Evolutionary conservation across 768 basidiomycete species (phyloP), one percentile per base, ranked within the genome.

Genomic region (Amyloporia xantha): DNA sequence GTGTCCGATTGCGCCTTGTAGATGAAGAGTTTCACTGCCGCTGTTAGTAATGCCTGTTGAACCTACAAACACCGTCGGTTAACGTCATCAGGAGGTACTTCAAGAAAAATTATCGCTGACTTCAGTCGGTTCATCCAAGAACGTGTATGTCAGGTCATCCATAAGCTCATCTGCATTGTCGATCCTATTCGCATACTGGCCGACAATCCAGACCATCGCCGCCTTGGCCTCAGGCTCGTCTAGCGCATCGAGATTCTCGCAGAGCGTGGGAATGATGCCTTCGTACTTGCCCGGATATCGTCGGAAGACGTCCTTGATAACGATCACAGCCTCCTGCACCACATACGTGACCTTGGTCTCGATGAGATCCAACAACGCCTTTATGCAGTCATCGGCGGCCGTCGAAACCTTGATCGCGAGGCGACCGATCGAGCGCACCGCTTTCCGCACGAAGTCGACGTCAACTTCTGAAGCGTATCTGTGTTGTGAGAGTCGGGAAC

Each of bases 401-500:
- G 77, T 71, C 57, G 91, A 79, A 47, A 99, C 91, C 68, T 98
- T 98, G 77, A 98, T 98, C 13, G 96, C 94, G n/a, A 97, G 70
- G 19, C 95, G 85, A 6, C 96, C 96, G 54, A 99, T 95, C 2
- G 95, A 96, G 25, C 96, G 82, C 23, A 99, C 96, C 7, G 95
- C 89, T 68, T 97, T 98, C 39, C 96, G 84, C 26, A 97, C 94
- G 62, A 98, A 98, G 68, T 99, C 96, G 54, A 99, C 76, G 61
- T 99, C 96, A 13, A 98, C 94, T 66, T 99, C 96, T 0, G 94
- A 91, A 2, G 96, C 96, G 68, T 99, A 99, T 60, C 92, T 95
- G 52, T 10, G 25, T 24, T 15, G 28, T 50, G 21, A 33, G 42
- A 39, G 17, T 36, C 2, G 26, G 27, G 12, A 21, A 6, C 25